Conservation (phyloP, 2,329 filamentous ascomycete species). For the Stagonosporopsis vannaccii region DNA sequence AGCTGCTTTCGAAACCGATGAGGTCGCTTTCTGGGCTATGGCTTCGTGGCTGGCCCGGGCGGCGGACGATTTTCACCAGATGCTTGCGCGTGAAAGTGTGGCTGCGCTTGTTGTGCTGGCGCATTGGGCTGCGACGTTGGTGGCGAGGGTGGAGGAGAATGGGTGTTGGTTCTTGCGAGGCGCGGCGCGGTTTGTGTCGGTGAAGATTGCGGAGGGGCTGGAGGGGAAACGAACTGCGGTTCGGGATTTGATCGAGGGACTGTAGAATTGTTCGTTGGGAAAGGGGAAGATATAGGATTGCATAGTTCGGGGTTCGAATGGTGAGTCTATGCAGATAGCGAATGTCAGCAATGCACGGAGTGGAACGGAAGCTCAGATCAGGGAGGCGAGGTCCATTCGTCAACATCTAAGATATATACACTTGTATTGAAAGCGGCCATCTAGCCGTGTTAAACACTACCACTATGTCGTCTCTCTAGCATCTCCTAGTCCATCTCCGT, state of each 20-base stretch:
- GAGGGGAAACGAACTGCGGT: not conserved
- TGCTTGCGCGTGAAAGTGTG: slow-evolving; percentile 23
- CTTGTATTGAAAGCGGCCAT: slow-evolving; percentile 11
- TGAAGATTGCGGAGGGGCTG: not conserved
- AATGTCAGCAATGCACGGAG: not conserved
- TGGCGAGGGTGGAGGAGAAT: slow-evolving; percentile 16
- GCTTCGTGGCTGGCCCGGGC: slow-evolving; percentile 31
- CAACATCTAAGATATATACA: slow-evolving; percentile 20
- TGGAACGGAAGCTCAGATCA: not conserved
- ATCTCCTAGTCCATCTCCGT: not conserved
- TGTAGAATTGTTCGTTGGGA: not conserved
- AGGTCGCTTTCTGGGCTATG: slow-evolving; percentile 23
- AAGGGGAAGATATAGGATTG: too few relatives aligned
- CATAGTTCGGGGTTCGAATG: too few relatives aligned
- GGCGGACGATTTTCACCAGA: slow-evolving; percentile 25
- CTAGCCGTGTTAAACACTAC: slow-evolving; percentile 2
- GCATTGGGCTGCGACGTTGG: slow-evolving; percentile 32
- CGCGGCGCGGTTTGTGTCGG: not conserved
- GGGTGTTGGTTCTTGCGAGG: slow-evolving; percentile 8
- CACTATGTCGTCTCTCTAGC: not conserved
- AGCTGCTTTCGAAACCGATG: slow-evolving; percentile 23
- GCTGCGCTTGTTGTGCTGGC: slow-evolving; percentile 35
- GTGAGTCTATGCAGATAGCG: too few relatives aligned
- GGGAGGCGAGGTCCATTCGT: slow-evolving; percentile 8
- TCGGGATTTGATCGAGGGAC: not conserved